Conservation (phyloP, 164 flowering plant species). For the Liriodendron chinense region DNA sequence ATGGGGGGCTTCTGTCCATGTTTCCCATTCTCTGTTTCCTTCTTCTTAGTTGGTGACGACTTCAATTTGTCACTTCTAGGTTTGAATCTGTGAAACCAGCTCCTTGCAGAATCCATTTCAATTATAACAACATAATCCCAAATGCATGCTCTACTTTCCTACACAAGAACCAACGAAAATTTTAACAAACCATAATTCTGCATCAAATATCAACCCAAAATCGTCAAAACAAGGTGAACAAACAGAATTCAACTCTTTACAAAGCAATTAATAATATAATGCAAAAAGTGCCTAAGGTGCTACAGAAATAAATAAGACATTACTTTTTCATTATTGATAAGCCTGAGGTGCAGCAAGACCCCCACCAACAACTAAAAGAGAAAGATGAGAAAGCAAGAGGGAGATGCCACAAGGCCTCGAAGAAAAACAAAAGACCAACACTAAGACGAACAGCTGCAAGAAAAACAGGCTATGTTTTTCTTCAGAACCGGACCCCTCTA, state of each 20-base stretch:
- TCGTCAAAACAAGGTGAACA: not conserved
- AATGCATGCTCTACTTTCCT: not conserved
- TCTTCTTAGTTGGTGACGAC: constrained; percentile 15
- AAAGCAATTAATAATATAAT: not conserved
- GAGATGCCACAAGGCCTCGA: too few relatives aligned
- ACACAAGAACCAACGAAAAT: not conserved
- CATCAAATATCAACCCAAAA: not conserved
- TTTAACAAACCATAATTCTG: constrained; percentile 1
- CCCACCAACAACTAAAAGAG: not conserved
- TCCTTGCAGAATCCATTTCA: constrained; percentile 41
- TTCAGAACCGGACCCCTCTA: too few relatives aligned
- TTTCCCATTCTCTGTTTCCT: constrained; percentile 25
- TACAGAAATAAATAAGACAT: not conserved
- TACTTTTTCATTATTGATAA: not conserved
- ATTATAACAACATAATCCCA: constrained; percentile 8
- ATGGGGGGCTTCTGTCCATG: constrained; percentile 20
- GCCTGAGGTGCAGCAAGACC: not conserved
- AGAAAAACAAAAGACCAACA: too few relatives aligned
- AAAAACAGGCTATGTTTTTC: too few relatives aligned
- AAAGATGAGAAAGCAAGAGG: too few relatives aligned
- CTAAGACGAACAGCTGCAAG: too few relatives aligned
- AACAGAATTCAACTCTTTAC: not conserved
- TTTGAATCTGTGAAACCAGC: constrained; percentile 42
- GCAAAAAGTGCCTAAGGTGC: not conserved
- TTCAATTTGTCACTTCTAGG: constrained; percentile 24